A percentile compares a stretch with the other conserved stretches of the same genome.
These are phyloP conservation scores for Backusella tuberculispora DNA, from an alignment of 192 early-diverging fungal genomes.

Conservation along the genomic window DNA sequence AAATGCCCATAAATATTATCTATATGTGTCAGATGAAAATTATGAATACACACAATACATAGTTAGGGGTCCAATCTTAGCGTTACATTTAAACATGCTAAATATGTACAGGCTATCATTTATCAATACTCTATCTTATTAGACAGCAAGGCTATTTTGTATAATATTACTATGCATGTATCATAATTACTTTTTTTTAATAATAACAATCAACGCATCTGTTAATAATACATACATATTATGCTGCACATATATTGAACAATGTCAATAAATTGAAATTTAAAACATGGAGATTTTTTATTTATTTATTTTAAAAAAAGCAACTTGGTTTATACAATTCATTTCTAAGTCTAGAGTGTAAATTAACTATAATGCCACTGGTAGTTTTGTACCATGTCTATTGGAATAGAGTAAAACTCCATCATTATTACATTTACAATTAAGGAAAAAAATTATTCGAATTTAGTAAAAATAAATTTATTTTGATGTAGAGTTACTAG, in stretches of 20 bases:
- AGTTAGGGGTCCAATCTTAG: not conserved
- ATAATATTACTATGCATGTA: not conserved
- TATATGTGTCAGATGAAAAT: not conserved
- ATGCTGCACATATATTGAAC: too few relatives aligned
- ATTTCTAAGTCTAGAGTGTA: not conserved
- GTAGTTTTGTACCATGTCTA: not conserved
- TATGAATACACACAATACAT: not conserved
- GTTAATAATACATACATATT: too few relatives aligned
- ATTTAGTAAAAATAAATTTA: not conserved
- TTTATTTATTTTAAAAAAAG: not conserved
- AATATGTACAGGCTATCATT: not conserved
- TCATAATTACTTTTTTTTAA: too few relatives aligned
- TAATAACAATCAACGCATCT: too few relatives aligned
- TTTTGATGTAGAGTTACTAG: too few relatives aligned
- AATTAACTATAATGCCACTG: not conserved
- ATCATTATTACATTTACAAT: not conserved
- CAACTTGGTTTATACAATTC: not conserved
- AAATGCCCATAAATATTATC: not conserved
- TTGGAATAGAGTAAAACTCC: not conserved
- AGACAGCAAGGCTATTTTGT: not conserved
- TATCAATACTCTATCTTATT: not conserved
- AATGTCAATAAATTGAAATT: too few relatives aligned
- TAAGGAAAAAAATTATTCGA: not conserved
- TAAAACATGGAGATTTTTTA: not conserved
- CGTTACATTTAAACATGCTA: not conserved